Percentiles rank a stretch among this genome's conserved stretches.
phyloP scores from a whole-genome alignment of 2,329 filamentous ascomycete genomes.

The Chrysoporthe puriensis region DNA sequence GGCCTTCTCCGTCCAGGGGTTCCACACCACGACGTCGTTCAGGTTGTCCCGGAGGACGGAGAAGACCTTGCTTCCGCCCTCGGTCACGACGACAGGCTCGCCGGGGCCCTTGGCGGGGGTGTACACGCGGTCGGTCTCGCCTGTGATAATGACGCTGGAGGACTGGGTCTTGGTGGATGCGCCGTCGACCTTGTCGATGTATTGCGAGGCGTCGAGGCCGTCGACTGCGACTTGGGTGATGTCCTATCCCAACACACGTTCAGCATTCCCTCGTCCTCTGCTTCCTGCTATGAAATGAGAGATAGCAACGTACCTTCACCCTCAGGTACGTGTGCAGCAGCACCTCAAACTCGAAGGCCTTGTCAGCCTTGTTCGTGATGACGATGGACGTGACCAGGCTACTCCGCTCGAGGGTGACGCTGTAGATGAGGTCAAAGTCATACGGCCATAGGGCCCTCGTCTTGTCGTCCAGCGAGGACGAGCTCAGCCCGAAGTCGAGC shows the following conservation, averaged over 20 bases:
- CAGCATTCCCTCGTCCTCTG: not conserved
- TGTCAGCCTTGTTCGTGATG: conserved; percentile 82
- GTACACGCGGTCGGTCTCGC: conserved; percentile 90
- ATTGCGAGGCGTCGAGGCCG: conserved; percentile 76
- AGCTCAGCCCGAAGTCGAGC: conserved; percentile 91
- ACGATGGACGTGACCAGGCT: conserved; percentile 80
- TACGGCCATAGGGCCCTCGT: conserved; percentile 78
- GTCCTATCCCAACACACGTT: conserved; percentile 60
- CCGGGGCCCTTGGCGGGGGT: conserved; percentile 66
- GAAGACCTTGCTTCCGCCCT: conserved; percentile 67
- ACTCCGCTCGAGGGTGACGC: conserved; percentile 78
- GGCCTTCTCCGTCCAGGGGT: conserved; percentile 89
- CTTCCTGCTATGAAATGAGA: not conserved
- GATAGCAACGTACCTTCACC: conserved; percentile 64
- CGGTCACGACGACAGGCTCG: conserved; percentile 61
- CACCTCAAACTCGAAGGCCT: conserved; percentile 88
- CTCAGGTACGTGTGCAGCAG: conserved; percentile 90
- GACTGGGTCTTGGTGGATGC: conserved; percentile 67
- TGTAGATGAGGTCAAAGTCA: conserved; percentile 90
- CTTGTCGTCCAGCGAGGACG: conserved; percentile 69
- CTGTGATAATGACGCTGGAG: conserved; percentile 67
- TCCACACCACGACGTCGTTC: conserved; percentile 92
- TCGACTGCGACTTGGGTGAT: conserved; percentile 73
- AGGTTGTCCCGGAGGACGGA: conserved; percentile 83
- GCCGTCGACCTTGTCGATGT: conserved; percentile 81